phyloP scores from a whole-genome alignment of 164 flowering plant species.

The Macadamia tetraphylla region DNA sequence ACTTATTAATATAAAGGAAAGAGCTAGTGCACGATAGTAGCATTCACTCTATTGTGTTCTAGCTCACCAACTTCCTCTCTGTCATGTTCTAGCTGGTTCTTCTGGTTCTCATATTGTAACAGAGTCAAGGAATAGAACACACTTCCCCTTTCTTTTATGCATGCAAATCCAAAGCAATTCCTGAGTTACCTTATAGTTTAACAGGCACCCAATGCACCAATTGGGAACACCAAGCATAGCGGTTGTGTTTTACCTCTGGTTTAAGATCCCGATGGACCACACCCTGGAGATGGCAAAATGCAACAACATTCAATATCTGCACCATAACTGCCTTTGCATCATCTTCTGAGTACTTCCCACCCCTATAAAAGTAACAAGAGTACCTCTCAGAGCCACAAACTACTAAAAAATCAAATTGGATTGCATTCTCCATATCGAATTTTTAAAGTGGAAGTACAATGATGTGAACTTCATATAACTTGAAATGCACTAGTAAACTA shows the following conservation, averaged over 20 bases:
- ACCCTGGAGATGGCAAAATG: conserved; percentile 94
- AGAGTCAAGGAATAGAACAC: too few relatives aligned
- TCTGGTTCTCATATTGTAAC: too few relatives aligned
- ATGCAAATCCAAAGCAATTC: too few relatives aligned
- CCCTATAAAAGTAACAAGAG: conserved; percentile 36
- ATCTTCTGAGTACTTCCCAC: conserved; percentile 91
- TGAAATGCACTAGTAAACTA: neutral
- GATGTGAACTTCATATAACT: conserved; percentile 1
- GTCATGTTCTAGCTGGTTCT: too few relatives aligned
- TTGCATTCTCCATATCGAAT: neutral
- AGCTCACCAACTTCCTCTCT: too few relatives aligned
- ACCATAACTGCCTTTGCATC: conserved; percentile 81
- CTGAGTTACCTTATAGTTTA: neutral
- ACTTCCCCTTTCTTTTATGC: too few relatives aligned
- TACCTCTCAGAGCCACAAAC: neutral
- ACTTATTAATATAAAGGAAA: too few relatives aligned
- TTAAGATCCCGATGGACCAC: conserved; percentile 96
- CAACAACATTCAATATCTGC: conserved; percentile 74
- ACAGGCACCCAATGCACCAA: neutral
- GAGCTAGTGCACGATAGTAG: too few relatives aligned
- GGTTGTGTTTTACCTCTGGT: conserved; percentile 24
- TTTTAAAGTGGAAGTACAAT: neutral
- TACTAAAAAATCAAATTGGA: neutral
- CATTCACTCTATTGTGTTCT: too few relatives aligned
- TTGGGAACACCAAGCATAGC: neutral